Base-by-base conservation (phyloP, 2,329 filamentous ascomycete species). In the Aspergillus sp. region DNA sequence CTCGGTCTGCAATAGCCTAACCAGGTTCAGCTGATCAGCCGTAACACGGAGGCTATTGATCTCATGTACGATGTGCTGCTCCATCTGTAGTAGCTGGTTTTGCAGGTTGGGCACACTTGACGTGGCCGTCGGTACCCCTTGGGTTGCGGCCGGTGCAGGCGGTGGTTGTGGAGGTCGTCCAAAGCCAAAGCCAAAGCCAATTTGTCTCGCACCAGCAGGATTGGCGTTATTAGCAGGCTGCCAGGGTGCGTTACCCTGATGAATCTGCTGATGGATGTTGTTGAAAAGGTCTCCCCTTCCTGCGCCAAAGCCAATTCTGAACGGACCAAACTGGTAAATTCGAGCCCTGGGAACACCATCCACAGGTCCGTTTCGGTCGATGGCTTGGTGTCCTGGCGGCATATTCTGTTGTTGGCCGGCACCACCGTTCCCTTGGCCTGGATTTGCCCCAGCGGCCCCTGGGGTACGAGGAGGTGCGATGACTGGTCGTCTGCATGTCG, bases 401-500 rank as follows among this genome's bases (percentile, higher is more conserved):
- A 60, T 62, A 64, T 75, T 72, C 19, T 63, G 71, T 49, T 66
- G 71, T 9, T 54, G 59, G 5, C 62, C 71, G 51, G 55, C 63
- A 45, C 48, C 67, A 7, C 37, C 66, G 54, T 68, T 68, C 19
- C 58, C 67, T 34, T 63, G 57, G 12, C 64, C 74, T 61, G 65
- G 64, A 60, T 70, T 65, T 27, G 24, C 64, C 19, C 58, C 66
- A n/a, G 56, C 68, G 22, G 59, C 70, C 68, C 60, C 67, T 49
- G 60, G 67, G 51, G 63, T 66, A 68, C 47, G 70, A 58, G 42
- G 70, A 61, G 61, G 76, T 2, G 83, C 82, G 39, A 91, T 79
- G 15, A 96, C 95, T 15, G 93, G 88, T 51, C 90, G 85, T 66
- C 95, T 86, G 73, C 95, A 99, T 2, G 92, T 99, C 6, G 95